Base-by-base conservation (phyloP, 495 filamentous ascomycete genomes). In the Tetracladium setigerum region DNA sequence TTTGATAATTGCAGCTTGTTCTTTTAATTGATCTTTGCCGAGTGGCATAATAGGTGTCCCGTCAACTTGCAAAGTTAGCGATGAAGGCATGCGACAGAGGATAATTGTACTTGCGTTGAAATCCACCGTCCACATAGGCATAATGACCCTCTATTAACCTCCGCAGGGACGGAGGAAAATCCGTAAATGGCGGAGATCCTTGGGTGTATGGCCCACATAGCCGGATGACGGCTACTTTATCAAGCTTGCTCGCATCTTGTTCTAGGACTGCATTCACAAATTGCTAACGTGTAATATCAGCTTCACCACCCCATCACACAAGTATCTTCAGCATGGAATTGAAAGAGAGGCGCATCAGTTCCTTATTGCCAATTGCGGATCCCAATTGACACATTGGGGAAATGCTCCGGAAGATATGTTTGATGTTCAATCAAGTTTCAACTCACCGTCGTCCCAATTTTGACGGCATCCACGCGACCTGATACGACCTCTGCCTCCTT, bases 381-480 rank as follows among this genome's bases (percentile, higher is more conserved):
- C 3, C 22, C 22, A 3, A 7, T 3, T 27, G 22, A 27, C 7
- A 27, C 7, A 3, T 27, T 27, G 3, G 22, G 22, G 22, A 27
- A 27, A 27, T 27, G 3, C 22, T 3, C 3, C 7, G 3, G 22
- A 27, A 27, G 22, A 27, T 7, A 27, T 3, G 7, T 27, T 27
- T 27, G 22, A 27, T n/a, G n/a, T n/a, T n/a, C n/a, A n/a, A n/a
- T n/a, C n/a, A n/a, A n/a, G n/a, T 7, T 27, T 27, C 3, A 27
- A 4, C 51, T 40, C 32, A 55, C 55, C 0, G 78, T 82, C 2
- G 79, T 83, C 13, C 79, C 79, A 47, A 83, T 76, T 17, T 76
- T 78, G 4, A 82, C 75, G 46, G 69, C 73, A 9, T 70, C 70
- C 13, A 83, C 65, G 19, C 68, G 49, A 1, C 55, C 53, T 5